Conservation (phyloP, 305 asterid species). For the Fraxinus velutina region DNA sequence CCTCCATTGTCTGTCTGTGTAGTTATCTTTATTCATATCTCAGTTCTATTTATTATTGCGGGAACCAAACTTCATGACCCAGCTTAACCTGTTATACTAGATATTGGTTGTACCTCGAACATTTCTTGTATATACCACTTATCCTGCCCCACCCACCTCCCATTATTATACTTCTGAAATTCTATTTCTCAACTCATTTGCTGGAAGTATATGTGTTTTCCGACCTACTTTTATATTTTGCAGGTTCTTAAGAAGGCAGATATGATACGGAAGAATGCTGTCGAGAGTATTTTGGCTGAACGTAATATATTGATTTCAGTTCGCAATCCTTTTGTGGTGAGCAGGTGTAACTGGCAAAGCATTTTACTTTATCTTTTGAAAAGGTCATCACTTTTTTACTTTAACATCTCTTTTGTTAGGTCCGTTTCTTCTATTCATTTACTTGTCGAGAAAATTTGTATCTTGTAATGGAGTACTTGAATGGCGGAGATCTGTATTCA, state of each 20-base stretch:
- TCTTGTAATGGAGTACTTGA: conserved; percentile 98
- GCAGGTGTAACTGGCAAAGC: conserved; percentile 38
- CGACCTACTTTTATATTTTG: conserved; percentile 22
- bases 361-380: conserved; percentile 23
- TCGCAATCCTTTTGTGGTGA: conserved; percentile 99
- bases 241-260: conserved; percentile 99
- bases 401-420: conserved; percentile 41
- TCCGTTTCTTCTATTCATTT: conserved; percentile 98
- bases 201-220: background rate
- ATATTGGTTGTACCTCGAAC: background rate
- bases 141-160: background rate
- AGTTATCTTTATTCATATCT: background rate
- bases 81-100: background rate
- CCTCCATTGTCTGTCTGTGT: background rate
- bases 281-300: conserved; percentile 98
- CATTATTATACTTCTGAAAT: background rate
- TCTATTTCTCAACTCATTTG: background rate
- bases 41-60: background rate
- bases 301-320: conserved; percentile 96
- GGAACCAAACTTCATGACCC: background rate
- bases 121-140: background rate
- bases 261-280: conserved; percentile 98
- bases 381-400: conserved; percentile 26
- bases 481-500: conserved; percentile 98
- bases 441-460: conserved; percentile 98